Conservation (phyloP, 1,284 basidiomycete species). For the Omphalotus olearius region DNA sequence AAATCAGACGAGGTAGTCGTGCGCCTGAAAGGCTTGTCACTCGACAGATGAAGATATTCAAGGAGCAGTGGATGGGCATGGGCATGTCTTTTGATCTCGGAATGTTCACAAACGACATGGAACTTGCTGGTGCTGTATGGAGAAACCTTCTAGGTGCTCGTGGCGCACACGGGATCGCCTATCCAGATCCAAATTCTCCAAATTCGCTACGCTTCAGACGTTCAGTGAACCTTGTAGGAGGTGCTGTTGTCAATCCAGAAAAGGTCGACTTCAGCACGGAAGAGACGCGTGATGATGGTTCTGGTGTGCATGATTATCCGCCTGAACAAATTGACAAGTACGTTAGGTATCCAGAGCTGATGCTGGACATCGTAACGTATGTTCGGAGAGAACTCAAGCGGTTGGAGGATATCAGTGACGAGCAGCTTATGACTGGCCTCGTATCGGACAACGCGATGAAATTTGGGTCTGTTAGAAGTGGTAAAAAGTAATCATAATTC, state of each 20-base stretch:
- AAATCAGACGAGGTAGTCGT: slow-evolving; percentile 35
- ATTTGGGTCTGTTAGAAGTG: slow-evolving; percentile 25
- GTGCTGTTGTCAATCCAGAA: slow-evolving; percentile 51
- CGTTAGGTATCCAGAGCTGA: slow-evolving; percentile 71
- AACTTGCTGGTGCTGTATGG: slow-evolving; percentile 89
- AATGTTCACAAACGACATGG: slow-evolving; percentile 68
- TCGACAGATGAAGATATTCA: slow-evolving; percentile 89
- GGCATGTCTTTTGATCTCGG: slow-evolving; percentile 81
- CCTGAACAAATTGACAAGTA: slow-evolving; percentile 62
- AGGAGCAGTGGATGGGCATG: slow-evolving; percentile 89
- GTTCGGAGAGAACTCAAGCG: slow-evolving; percentile 74
- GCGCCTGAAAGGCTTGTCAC: slow-evolving; percentile 81
- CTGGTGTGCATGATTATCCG: slow-evolving; percentile 68
- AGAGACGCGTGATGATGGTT: slow-evolving; percentile 58
- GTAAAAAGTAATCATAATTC: slow-evolving; percentile 1
- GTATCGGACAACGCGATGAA: slow-evolving; percentile 25
- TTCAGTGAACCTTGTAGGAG: slow-evolving; percentile 63
- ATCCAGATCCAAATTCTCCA: slow-evolving; percentile 28
- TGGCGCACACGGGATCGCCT: slow-evolving; percentile 63
- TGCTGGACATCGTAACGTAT: slow-evolving; percentile 76
- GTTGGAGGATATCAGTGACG: slow-evolving; percentile 71
- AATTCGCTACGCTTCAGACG: slow-evolving; percentile 41
- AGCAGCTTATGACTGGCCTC: slow-evolving; percentile 49
- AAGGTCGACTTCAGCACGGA: slow-evolving; percentile 56
- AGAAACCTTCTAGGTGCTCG: slow-evolving; percentile 84